Evolutionary conservation across 2,329 filamentous ascomycete genomes (phyloP).

Genomic region (Epichloe sp.): DNA sequence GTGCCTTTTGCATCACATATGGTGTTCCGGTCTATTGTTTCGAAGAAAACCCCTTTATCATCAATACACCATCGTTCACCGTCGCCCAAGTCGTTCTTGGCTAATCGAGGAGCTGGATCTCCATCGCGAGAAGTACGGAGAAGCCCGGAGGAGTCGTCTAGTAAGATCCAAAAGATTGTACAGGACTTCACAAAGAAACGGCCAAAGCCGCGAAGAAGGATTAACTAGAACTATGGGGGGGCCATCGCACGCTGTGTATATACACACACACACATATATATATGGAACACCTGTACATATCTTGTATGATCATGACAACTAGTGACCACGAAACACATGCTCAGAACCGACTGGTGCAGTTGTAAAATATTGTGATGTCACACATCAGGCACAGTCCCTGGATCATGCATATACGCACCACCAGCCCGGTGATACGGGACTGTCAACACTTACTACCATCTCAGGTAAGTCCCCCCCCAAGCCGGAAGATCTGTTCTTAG

Average conservation of each 20-base stretch:
- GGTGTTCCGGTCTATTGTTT: slow-evolving; percentile 21
- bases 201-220: slow-evolving; percentile 26
- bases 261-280: slow-evolving; percentile 23
- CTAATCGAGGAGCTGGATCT: slow-evolving; percentile 15
- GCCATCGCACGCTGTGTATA: slow-evolving; percentile 25
- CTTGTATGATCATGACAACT: slow-evolving; percentile 21
- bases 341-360: neutral
- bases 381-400: neutral
- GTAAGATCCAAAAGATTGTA: slow-evolving; percentile 35
- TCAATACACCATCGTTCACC: slow-evolving; percentile 19
- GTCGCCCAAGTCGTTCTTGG: slow-evolving; percentile 22
- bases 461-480: neutral
- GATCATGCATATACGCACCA: neutral
- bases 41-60: slow-evolving; percentile 20
- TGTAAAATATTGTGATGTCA: neutral
- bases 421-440: neutral
- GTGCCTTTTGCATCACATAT: slow-evolving; percentile 21
- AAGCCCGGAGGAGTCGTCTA: slow-evolving; percentile 32
- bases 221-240: slow-evolving; percentile 23
- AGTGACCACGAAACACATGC: slow-evolving; percentile 1
- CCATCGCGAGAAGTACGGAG: slow-evolving; percentile 22
- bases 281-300: slow-evolving; percentile 23
- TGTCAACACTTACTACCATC: neutral
- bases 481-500: neutral
- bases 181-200: slow-evolving; percentile 28